Base-by-base conservation (phyloP, 2,329 filamentous ascomycete genomes). In the Beauveria varroae region DNA sequence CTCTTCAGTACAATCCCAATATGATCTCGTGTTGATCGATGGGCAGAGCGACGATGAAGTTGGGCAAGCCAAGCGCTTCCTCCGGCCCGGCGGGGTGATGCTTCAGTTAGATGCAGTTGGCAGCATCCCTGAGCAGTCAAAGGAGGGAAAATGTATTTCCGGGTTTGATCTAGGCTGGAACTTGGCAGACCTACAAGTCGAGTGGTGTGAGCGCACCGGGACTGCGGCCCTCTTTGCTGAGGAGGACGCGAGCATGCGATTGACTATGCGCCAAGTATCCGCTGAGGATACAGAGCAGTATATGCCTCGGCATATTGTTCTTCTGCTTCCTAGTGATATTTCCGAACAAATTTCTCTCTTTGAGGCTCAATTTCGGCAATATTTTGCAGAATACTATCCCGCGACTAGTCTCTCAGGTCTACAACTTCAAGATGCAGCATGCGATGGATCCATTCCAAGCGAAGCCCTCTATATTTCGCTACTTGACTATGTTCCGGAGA, bases 401-500 rank as follows among this genome's bases (percentile, higher is more conserved):
- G 22, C 14, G 5, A 61, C 51, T 30, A 6, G 3, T 8, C 9
- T 61, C 10, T 49, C 20, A 20, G 26, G 41, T 18, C 14, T 34
- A 3, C 43, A 44, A 20, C 58, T 61, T 22, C 10, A 10, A 46
- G 58, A 49, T 28, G 24, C 37, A 30, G 51, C n/a, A 14, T 34
- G 30, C 18, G 10, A 49, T 14, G 20, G 18, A 2, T n/a, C 22
- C 3, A 5, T 43, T 10, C 22, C n/a, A 12, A 49, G 18, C 6
- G 58, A 44, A 16, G 37, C 51, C 5, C 51, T 61, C n/a, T 61
- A 41, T 20, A 70, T 85, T 7, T 80, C 81, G 1, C 71, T 84
- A 0, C 67, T 81, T 1, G 81, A 84, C 51, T 68, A 77, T 24
- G 66, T 71, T 3, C 47, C 65, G 3, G 65, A 66, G 5, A 28